A percentile compares a stretch with the other conserved stretches of the same genome.
Evolutionary conservation across 2,329 filamentous ascomycete species (phyloP).

Genomic region (Corinectria fuckeliana): DNA sequence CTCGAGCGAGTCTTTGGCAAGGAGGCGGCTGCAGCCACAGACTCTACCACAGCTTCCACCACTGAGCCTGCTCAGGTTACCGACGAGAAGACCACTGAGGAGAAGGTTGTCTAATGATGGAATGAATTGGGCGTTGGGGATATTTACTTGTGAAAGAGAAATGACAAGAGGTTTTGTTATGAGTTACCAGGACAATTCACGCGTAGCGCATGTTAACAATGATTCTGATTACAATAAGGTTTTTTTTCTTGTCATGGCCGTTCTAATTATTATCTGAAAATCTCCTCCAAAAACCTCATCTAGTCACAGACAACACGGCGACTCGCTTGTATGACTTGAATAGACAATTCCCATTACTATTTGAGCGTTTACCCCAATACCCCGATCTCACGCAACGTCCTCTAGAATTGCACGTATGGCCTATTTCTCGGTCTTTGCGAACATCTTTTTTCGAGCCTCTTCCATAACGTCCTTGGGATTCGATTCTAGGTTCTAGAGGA

Average conservation of each 20-base stretch:
- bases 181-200: constrained; percentile 35
- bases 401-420: too few species aligned
- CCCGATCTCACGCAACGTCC: too few species aligned
- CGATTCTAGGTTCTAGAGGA: constrained; percentile 57
- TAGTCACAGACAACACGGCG: too few species aligned
- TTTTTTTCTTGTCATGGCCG: too few species aligned
- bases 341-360: too few species aligned
- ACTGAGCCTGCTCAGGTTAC: constrained; percentile 28
- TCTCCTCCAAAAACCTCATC: too few species aligned
- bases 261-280: too few species aligned
- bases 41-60: constrained; percentile 27
- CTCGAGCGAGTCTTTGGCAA: constrained; percentile 65
- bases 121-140: constrained; percentile 11
- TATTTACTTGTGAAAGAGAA: background rate
- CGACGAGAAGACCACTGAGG: constrained; percentile 32
- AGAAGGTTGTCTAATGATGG: constrained; percentile 30
- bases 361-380: too few species aligned
- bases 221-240: too few species aligned
- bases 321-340: too few species aligned
- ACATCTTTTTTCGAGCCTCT: constrained; percentile 65
- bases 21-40: constrained; percentile 46
- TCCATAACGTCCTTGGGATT: constrained; percentile 73
- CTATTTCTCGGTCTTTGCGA: constrained; percentile 54
- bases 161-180: constrained; percentile 14
- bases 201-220: constrained; percentile 27